Evolutionary conservation across 140 eudicot species (phyloP), one percentile per base, ranked within the genome.

Genomic region (Cichorium intybus): DNA sequence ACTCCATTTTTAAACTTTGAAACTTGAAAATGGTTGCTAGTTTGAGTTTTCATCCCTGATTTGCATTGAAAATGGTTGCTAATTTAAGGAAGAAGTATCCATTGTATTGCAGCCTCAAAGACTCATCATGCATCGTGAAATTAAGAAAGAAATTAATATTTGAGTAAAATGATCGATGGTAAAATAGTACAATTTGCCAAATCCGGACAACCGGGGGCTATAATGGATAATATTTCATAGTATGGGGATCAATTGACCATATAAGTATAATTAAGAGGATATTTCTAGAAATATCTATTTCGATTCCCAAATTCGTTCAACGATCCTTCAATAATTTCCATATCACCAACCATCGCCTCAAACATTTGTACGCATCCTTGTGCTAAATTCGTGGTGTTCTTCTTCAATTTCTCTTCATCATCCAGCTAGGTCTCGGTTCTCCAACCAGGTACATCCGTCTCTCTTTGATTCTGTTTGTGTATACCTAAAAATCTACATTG

Each of bases 401-500:
- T 37, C 46, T 43, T 43, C 49, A 20, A 43, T 43, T 43, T 43
- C 49, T 43, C 33, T 35, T 34, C 31, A 21, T 60, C 66, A 60
- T 37, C 51, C 51, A 21, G 66, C 66, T 35, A 60, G 20, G 31
- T 60, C n/a, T 60, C 33, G 33, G 4, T 60, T 34, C 15, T 21
- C 5, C 10, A 15, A 60, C 43, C 14, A 60, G 66, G 66, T 37
- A 12, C 48, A 20, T 12, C 51, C 24, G 29, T 60, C n/a, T 60
- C 51, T 22, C 51, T 37, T 60, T 60, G 14, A 34, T 60, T 43
- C 1, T 22, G 33, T 34, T 7, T 35, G 11, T 37, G 29, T 35
- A 60, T 21, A 21, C 47, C 66, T 10, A 6, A 10, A 60, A 59
- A 33, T 33, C 6, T 8, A 45, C 49, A 34, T 59, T 35, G 20